Conservation (phyloP, 148 eudicot genomes). For the Cornus florida region DNA sequence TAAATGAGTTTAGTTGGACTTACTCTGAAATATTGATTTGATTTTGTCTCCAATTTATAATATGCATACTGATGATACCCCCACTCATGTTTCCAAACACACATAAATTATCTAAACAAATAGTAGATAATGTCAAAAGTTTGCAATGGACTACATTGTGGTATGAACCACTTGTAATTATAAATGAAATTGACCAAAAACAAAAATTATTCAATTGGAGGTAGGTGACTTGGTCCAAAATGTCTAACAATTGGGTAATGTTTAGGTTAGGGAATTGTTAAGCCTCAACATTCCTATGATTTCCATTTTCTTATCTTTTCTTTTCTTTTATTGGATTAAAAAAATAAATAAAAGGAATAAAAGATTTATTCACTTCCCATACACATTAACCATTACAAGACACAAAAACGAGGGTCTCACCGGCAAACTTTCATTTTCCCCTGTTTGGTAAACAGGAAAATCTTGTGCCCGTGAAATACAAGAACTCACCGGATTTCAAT, state of each 20-base stretch:
- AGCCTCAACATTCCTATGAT: not conserved
- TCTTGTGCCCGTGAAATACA: constrained; percentile 53
- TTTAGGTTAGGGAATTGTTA: not conserved
- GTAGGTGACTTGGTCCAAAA: not conserved
- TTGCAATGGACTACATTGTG: no score
- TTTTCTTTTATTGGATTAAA: not conserved
- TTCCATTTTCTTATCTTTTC: not conserved
- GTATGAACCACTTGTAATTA: no score
- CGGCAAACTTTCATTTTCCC: constrained; percentile 67
- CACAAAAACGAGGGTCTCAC: constrained; percentile 24
- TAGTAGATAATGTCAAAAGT: no score
- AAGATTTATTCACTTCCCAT: constrained; percentile 18
- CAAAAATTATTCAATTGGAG: not conserved
- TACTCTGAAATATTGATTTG: no score
- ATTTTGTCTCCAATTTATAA: no score
- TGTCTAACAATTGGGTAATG: not conserved
- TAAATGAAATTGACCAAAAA: no score
- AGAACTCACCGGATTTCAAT: constrained; percentile 32
- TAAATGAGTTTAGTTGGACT: no score
- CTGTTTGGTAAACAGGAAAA: constrained; percentile 38
- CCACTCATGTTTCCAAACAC: no score
- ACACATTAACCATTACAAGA: not conserved
- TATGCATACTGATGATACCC: no score
- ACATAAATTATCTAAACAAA: no score
- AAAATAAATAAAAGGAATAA: not conserved